phyloP scores from a whole-genome alignment of 1,139 yeast genomes.

The Yamadazyma pseudoaaseri region DNA sequence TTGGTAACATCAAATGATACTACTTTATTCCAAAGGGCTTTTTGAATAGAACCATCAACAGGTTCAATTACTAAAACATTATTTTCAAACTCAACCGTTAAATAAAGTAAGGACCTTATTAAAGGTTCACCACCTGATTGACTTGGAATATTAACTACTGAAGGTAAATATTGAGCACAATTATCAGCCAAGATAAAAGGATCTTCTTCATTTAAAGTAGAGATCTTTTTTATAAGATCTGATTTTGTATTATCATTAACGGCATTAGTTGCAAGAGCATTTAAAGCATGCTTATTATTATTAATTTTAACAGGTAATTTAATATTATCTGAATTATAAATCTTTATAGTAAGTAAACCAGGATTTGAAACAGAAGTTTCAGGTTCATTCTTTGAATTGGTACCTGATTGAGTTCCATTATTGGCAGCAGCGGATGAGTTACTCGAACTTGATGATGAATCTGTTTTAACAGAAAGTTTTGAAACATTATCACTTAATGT shows the following conservation, averaged over 20 bases:
- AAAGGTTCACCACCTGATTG: constrained; percentile 32
- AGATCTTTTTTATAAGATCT: constrained; percentile 33
- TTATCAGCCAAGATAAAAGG: constrained; percentile 29
- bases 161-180: constrained; percentile 56
- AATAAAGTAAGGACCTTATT: constrained; percentile 60
- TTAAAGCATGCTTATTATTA: constrained; percentile 51
- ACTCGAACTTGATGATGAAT: constrained; percentile 4
- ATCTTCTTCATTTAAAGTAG: constrained; percentile 22
- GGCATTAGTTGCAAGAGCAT: constrained; percentile 51
- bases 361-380: constrained; percentile 36
- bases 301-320: constrained; percentile 61
- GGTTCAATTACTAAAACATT: constrained; percentile 85
- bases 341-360: constrained; percentile 68
- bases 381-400: background rate
- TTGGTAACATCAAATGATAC: constrained; percentile 90
- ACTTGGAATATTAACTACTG: constrained; percentile 60
- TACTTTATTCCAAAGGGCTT: constrained; percentile 73
- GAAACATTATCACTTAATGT: constrained; percentile 4
- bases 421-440: constrained; percentile 4
- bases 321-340: constrained; percentile 60
- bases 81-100: constrained; percentile 76
- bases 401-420: background rate
- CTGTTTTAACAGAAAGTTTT: constrained; percentile 6
- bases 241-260: constrained; percentile 38
- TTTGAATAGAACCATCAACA: constrained; percentile 59